Conservation (phyloP, 2,329 filamentous ascomycete genomes). For the Nemania sp. region DNA sequence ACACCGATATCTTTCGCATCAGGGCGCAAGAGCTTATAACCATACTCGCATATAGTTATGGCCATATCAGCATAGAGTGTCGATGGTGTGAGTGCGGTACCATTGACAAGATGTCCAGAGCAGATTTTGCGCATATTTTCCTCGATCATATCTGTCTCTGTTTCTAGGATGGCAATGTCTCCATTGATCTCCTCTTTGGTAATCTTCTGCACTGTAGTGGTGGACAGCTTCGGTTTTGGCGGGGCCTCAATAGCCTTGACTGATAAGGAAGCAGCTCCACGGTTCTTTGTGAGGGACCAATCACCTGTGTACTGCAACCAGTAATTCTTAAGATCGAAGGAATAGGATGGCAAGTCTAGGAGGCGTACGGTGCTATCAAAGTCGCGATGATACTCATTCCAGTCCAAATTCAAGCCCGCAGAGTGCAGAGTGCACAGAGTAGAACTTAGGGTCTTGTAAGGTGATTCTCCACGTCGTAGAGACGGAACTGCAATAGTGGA, state of each 20-base stretch:
- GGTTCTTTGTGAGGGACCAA: conserved; percentile 76
- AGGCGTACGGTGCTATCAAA: conserved; percentile 70
- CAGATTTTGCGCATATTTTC: conserved; percentile 72
- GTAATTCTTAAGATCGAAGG: conserved; percentile 78
- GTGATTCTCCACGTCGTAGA: conserved; percentile 70
- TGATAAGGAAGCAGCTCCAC: conserved; percentile 61
- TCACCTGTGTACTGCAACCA: conserved; percentile 73
- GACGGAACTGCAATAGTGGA: conserved; percentile 68
- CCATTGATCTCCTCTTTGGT: conserved; percentile 72
- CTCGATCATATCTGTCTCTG: conserved; percentile 74
- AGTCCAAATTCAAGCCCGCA: conserved; percentile 70
- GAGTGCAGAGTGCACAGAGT: conserved; percentile 69
- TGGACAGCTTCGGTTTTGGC: conserved; percentile 67
- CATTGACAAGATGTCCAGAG: conserved; percentile 75
- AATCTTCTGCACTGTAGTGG: conserved; percentile 74
- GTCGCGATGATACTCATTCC: conserved; percentile 74
- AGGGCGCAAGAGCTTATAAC: conserved; percentile 72
- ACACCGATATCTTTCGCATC: conserved; percentile 67
- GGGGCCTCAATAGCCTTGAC: conserved; percentile 48
- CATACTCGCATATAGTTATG: conserved; percentile 72
- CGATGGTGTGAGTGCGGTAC: conserved; percentile 73
- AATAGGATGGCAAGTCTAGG: conserved; percentile 75
- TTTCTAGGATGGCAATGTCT: conserved; percentile 69
- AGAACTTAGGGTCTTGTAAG: conserved; percentile 72
- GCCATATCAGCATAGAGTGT: conserved; percentile 63